A percentile compares a stretch with the other conserved stretches of the same genome.
Evolutionary conservation across 129 eudicot genomes (phyloP).

Genomic region (Gnaphalium uliginosum): DNA sequence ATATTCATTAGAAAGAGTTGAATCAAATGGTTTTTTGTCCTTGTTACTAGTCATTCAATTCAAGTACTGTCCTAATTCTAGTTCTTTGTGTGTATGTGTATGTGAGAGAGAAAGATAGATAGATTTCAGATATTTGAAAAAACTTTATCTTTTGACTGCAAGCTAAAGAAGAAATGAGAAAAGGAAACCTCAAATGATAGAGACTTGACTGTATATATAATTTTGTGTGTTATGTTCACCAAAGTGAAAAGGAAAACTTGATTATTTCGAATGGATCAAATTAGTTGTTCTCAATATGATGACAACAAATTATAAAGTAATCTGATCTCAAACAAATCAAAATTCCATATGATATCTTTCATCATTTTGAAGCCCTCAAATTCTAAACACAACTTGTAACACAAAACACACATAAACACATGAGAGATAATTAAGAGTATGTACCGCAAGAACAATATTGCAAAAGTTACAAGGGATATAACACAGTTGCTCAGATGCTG

Average conservation of each 20-base stretch:
- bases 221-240: conserved; percentile 15
- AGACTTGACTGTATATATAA: conserved; percentile 52
- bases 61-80: conserved; percentile 31
- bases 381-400: background rate
- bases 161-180: conserved; percentile 43
- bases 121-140: conserved; percentile 33
- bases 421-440: conserved; percentile 14
- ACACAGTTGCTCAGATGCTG: conserved; percentile 73
- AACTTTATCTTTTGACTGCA: conserved; percentile 63
- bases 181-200: conserved; percentile 54
- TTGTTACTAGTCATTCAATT: conserved; percentile 32
- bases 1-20: conserved; percentile 14
- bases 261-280: conserved; percentile 19
- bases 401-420: conserved; percentile 8
- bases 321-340: conserved; percentile 11
- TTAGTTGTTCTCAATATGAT: conserved; percentile 27
- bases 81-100: conserved; percentile 13
- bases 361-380: conserved; percentile 21
- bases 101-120: conserved; percentile 28
- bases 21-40: conserved; percentile 22
- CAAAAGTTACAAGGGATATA: conserved; percentile 99
- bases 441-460: conserved; percentile 97
- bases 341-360: background rate
- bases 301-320: conserved; percentile 17
- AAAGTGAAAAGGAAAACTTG: conserved; percentile 20